phyloP scores from a whole-genome alignment of 371 early-diverging fungal genomes.

The Actinomucor elegans region DNA sequence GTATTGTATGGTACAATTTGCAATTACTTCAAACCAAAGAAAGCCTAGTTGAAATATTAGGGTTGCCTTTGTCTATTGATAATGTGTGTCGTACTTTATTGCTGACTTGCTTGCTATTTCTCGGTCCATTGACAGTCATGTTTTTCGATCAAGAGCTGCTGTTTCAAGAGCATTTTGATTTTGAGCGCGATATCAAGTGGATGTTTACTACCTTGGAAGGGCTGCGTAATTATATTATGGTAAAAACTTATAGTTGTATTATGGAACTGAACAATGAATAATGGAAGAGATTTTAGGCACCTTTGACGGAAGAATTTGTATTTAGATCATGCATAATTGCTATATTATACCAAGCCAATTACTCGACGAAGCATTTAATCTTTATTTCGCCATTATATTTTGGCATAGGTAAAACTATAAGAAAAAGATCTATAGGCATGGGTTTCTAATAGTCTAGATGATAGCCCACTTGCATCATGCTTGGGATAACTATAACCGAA shows the following conservation, averaged over 20 bases:
- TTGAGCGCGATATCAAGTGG: constrained; percentile 17
- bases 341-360: constrained; percentile 42
- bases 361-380: constrained; percentile 34
- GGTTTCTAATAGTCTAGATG: no score
- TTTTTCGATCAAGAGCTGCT: constrained; percentile 39
- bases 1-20: constrained; percentile 22
- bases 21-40: not conserved
- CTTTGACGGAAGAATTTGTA: constrained; percentile 67
- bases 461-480: constrained; percentile 61
- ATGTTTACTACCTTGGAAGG: constrained; percentile 27
- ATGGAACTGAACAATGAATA: not conserved
- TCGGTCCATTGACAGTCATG: constrained; percentile 50
- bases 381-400: constrained; percentile 63
- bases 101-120: constrained; percentile 40
- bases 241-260: no score
- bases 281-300: constrained; percentile 44
- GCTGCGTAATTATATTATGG: constrained; percentile 47
- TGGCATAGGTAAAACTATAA: constrained; percentile 61
- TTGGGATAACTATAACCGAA: constrained; percentile 46
- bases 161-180: constrained; percentile 33
- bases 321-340: constrained; percentile 68
- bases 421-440: no score
- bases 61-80: not conserved
- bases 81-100: constrained; percentile 17
- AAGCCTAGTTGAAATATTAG: not conserved